These are phyloP conservation scores for Aureoboletus auriporus DNA, from an alignment of 768 basidiomycete genomes.

Conservation along the genomic window DNA sequence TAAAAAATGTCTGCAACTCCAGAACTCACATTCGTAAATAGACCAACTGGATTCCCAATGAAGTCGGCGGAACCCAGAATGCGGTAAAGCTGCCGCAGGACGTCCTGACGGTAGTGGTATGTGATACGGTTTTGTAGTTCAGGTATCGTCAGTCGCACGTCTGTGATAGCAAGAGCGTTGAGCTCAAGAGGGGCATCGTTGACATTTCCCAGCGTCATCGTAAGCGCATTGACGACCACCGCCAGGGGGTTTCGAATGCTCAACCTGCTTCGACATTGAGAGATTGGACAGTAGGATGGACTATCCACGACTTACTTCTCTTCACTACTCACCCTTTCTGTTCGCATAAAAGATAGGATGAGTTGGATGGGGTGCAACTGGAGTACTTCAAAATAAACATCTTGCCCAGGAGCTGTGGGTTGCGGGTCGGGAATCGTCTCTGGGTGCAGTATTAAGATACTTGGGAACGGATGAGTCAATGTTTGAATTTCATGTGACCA, in stretches of 20 bases:
- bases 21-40: constrained; percentile 97
- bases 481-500: neutral
- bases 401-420: constrained; percentile 61
- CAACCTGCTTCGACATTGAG: constrained; percentile 39
- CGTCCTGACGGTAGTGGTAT: constrained; percentile 92
- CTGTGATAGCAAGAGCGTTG: constrained; percentile 91
- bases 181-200: constrained; percentile 93
- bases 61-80: constrained; percentile 98
- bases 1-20: constrained; percentile 99
- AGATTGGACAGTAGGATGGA: neutral
- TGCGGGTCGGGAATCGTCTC: constrained; percentile 70
- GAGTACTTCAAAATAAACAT: constrained; percentile 92
- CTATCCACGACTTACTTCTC: constrained; percentile 67
- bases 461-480: constrained; percentile 27
- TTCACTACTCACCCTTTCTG: constrained; percentile 88
- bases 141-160: constrained; percentile 83
- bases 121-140: constrained; percentile 81
- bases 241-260: constrained; percentile 87
- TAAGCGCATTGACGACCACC: constrained; percentile 88
- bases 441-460: constrained; percentile 69
- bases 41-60: constrained; percentile 91
- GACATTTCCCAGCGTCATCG: constrained; percentile 96
- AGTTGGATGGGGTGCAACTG: constrained; percentile 93
- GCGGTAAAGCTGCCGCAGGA: constrained; percentile 90
- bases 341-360: constrained; percentile 94